Conservation (phyloP, 2,329 filamentous ascomycete genomes). For the Hortaea werneckii region DNA sequence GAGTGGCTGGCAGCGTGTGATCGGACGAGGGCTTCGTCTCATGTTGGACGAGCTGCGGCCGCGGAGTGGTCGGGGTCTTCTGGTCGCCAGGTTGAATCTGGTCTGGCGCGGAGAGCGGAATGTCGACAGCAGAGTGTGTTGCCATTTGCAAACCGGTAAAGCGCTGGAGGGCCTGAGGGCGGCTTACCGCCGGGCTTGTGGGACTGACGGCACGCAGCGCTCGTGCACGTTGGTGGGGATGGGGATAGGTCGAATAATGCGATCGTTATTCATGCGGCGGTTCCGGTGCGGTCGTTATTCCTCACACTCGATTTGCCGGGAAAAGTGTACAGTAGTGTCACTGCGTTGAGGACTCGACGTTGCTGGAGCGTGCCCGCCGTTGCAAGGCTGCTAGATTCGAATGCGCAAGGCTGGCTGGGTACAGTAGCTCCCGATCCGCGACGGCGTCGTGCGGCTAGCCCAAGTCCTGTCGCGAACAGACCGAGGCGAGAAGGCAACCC, state of each 20-base stretch:
- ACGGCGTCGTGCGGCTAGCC: too few species aligned
- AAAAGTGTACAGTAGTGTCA: too few species aligned
- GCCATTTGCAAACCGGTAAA: conserved; percentile 14
- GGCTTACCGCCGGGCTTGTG: conserved; percentile 6
- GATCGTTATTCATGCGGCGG: too few species aligned
- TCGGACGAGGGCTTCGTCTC: conserved; percentile 27
- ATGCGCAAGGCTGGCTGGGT: background rate
- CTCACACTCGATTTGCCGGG: too few species aligned
- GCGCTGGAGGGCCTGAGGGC: conserved; percentile 1
- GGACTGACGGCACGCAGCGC: conserved; percentile 6
- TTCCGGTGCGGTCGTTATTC: too few species aligned
- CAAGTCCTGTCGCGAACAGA: too few species aligned
- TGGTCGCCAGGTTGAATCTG: conserved; percentile 40
- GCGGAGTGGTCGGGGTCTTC: conserved; percentile 47
- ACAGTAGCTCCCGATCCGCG: too few species aligned
- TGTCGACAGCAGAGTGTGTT: conserved; percentile 31
- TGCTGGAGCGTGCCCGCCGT: background rate
- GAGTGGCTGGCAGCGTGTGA: conserved; percentile 45
- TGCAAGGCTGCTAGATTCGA: conserved; percentile 4
- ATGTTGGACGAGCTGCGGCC: conserved; percentile 33
- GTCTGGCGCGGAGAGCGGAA: conserved; percentile 27
- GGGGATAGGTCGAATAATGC: too few species aligned
- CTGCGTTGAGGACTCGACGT: too few species aligned
- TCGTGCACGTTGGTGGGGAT: too few species aligned
- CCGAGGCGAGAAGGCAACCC: too few species aligned